These are phyloP conservation scores for Rhodomyrtus tomentosa DNA, from an alignment of 345 rosid genomes.

Conservation along the genomic window DNA sequence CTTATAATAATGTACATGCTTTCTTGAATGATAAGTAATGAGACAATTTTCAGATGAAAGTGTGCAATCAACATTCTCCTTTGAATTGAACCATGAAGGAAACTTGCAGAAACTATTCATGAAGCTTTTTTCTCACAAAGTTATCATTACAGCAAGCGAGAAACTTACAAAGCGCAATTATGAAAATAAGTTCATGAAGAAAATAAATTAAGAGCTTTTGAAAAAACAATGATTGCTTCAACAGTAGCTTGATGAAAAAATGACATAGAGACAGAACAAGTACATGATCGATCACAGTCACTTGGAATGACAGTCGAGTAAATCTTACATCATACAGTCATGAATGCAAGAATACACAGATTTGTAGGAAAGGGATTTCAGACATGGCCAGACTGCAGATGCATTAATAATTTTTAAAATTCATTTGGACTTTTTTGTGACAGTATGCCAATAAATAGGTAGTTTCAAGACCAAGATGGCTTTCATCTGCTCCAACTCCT, in stretches of 20 bases:
- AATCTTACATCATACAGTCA: background rate
- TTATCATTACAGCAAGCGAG: background rate
- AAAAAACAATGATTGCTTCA: background rate
- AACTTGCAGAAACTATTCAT: background rate
- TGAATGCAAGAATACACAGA: background rate
- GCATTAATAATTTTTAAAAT: background rate
- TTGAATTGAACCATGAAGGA: background rate
- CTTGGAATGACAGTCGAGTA: background rate
- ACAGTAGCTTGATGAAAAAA: background rate
- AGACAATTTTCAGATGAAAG: background rate
- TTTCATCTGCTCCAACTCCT: background rate
- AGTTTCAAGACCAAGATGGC: background rate
- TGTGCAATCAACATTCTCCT: background rate
- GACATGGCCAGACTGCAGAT: background rate
- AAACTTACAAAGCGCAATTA: background rate
- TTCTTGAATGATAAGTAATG: background rate
- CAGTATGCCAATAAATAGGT: background rate
- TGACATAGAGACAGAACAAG: background rate
- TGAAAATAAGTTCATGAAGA: background rate
- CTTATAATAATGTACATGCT: conserved; percentile 9
- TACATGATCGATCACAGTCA: background rate
- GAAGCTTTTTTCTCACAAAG: background rate
- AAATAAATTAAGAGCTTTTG: background rate
- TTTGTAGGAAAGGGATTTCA: background rate
- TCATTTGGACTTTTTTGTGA: background rate